A percentile compares a stretch with the other conserved stretches of the same genome.
These are phyloP conservation scores for Litsea cubeba DNA, from an alignment of 164 flowering plant genomes.

Conservation along the genomic window DNA sequence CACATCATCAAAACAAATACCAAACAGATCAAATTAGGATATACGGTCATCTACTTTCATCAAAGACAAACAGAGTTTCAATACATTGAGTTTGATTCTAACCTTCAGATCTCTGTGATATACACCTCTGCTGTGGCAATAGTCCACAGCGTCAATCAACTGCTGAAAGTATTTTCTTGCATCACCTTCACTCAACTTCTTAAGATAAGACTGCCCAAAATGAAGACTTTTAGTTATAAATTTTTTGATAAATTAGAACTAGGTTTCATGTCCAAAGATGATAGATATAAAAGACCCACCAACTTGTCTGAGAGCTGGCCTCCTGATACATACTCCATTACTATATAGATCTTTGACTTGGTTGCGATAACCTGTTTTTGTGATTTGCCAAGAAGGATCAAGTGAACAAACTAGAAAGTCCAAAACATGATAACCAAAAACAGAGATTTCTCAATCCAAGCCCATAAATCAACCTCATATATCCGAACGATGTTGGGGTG, in stretches of 20 bases:
- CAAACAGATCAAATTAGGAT: slow-evolving; percentile 6
- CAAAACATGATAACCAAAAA: not conserved
- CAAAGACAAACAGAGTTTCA: no score
- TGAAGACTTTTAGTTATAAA: no score
- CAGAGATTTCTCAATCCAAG: not conserved
- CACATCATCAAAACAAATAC: not conserved
- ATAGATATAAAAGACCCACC: slow-evolving; percentile 29
- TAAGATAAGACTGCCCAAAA: slow-evolving; percentile 36
- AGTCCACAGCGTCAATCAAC: slow-evolving; percentile 75
- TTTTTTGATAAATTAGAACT: no score
- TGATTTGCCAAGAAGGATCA: not conserved
- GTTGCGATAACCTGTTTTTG: slow-evolving; percentile 58
- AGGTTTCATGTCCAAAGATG: not conserved
- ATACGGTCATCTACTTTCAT: no score
- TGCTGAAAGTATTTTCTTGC: slow-evolving; percentile 85
- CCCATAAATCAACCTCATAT: slow-evolving; percentile 43
- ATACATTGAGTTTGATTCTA: not conserved
- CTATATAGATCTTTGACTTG: slow-evolving; percentile 62
- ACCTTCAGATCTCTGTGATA: slow-evolving; percentile 94
- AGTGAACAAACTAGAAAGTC: no score
- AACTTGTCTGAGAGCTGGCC: slow-evolving; percentile 67
- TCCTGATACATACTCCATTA: slow-evolving; percentile 73
- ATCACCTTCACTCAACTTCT: slow-evolving; percentile 49
- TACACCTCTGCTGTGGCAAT: slow-evolving; percentile 80
- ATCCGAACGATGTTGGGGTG: slow-evolving; percentile 74